Conservation (phyloP, 768 basidiomycete species). For the Leccinum rimulosum region DNA sequence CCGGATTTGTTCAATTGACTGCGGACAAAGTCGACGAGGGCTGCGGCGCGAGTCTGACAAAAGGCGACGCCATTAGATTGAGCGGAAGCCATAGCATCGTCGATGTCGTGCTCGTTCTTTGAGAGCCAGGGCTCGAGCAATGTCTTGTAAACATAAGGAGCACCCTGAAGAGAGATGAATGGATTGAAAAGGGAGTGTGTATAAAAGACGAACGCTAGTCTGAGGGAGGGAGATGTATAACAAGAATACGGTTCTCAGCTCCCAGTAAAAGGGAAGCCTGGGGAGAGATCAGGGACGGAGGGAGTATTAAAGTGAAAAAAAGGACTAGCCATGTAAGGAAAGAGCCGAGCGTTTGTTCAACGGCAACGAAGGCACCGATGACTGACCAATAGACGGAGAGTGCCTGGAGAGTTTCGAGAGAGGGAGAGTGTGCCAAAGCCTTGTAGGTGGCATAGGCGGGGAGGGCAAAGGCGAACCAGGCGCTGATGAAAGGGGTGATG, state of each 20-base stretch:
- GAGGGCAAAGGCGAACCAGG: slow-evolving; percentile 69
- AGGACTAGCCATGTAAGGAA: slow-evolving; percentile 59
- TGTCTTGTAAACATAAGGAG: slow-evolving; percentile 59
- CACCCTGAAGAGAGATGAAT: slow-evolving; percentile 47
- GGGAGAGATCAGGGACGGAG: slow-evolving; percentile 11
- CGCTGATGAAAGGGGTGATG: slow-evolving; percentile 40
- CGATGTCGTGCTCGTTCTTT: slow-evolving; percentile 58
- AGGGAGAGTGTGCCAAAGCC: slow-evolving; percentile 52
- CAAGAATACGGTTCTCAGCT: slow-evolving; percentile 63
- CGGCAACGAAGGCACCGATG: slow-evolving; percentile 55
- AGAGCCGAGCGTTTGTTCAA: slow-evolving; percentile 64
- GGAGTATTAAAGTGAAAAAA: background rate
- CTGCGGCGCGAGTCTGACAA: slow-evolving; percentile 47
- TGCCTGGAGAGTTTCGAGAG: slow-evolving; percentile 52
- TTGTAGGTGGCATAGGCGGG: slow-evolving; percentile 69
- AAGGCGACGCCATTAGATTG: slow-evolving; percentile 56
- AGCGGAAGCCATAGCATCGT: slow-evolving; percentile 53
- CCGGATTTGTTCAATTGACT: slow-evolving; percentile 43
- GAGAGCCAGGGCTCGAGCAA: slow-evolving; percentile 61
- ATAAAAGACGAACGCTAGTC: slow-evolving; percentile 48
- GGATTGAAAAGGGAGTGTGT: background rate
- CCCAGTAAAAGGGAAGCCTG: slow-evolving; percentile 80
- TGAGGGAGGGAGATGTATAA: slow-evolving; percentile 69
- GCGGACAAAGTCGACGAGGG: slow-evolving; percentile 48
- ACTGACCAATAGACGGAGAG: slow-evolving; percentile 67